Evolutionary conservation across 192 early-diverging fungal genomes (phyloP).

Genomic region (Chytriomyces sp.): DNA sequence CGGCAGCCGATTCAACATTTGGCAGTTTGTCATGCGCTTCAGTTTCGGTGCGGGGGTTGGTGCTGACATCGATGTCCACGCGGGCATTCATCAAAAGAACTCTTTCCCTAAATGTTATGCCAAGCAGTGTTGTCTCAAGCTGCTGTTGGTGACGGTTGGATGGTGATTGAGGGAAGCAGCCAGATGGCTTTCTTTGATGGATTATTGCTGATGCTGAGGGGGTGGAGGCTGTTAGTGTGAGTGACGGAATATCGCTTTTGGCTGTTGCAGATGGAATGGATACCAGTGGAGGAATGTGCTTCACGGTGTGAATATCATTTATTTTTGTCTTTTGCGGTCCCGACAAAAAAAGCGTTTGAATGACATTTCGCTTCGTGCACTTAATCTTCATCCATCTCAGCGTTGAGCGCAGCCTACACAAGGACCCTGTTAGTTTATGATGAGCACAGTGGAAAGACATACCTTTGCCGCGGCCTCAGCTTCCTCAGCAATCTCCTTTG

Average conservation of each 20-base stretch:
- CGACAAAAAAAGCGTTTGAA: background rate
- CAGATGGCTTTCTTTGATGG: too few relatives aligned
- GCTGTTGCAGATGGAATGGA: too few relatives aligned
- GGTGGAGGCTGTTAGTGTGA: too few relatives aligned
- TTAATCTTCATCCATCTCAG: slow-evolving; percentile 61
- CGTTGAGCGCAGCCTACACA: slow-evolving; percentile 49
- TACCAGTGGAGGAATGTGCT: too few relatives aligned
- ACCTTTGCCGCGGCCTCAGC: slow-evolving; percentile 74
- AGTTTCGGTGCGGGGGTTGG: background rate
- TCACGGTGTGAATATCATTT: too few relatives aligned
- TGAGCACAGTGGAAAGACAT: background rate
- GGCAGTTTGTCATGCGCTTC: background rate
- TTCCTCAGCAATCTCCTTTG: slow-evolving; percentile 83
- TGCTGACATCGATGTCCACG: background rate
- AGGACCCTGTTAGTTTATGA: background rate
- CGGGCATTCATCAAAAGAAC: background rate
- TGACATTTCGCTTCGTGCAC: background rate
- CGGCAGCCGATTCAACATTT: background rate
- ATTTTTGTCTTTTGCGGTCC: too few relatives aligned
- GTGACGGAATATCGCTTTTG: too few relatives aligned
- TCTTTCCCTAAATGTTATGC: background rate
- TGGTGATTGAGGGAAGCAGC: too few relatives aligned
- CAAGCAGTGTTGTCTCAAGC: background rate
- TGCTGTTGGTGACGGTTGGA: background rate
- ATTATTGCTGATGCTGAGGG: too few relatives aligned